A percentile compares a stretch with the other conserved stretches of the same genome.
Evolutionary conservation across 2,329 filamentous ascomycete species (phyloP).

Genomic region (Aspergillus uvarum): DNA sequence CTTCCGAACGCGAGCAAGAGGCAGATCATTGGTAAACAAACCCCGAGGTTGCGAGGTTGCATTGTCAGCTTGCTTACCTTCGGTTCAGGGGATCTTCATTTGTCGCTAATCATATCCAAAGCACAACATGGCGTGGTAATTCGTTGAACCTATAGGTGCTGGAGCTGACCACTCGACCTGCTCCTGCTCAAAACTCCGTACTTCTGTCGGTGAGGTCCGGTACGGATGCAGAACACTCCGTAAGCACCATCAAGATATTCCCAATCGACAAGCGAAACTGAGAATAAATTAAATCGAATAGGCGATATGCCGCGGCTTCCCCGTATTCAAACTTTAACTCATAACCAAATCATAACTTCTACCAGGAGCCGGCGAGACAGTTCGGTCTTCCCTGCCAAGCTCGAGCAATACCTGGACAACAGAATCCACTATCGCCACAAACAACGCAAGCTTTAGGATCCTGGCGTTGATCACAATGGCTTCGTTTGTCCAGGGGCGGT

Average conservation of each 20-base stretch:
- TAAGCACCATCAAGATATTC: not conserved
- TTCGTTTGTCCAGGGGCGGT: not conserved
- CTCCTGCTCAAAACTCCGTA: too few relatives aligned
- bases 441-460: not conserved
- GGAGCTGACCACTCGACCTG: too few relatives aligned
- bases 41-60: not conserved
- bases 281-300: not conserved
- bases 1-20: not conserved
- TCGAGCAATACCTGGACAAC: not conserved
- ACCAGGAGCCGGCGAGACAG: not conserved
- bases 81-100: not conserved
- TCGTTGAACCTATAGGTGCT: not conserved
- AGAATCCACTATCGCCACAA: not conserved
- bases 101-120: not conserved
- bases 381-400: not conserved
- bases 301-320: not conserved
- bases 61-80: not conserved
- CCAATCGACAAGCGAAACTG: not conserved
- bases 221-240: not conserved
- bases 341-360: not conserved
- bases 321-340: not conserved
- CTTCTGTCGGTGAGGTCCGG: not conserved
- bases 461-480: not conserved
- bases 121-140: not conserved
- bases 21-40: not conserved